phyloP scores from a whole-genome alignment of 208 protist genomes.

The Blechomonas ayalai region DNA sequence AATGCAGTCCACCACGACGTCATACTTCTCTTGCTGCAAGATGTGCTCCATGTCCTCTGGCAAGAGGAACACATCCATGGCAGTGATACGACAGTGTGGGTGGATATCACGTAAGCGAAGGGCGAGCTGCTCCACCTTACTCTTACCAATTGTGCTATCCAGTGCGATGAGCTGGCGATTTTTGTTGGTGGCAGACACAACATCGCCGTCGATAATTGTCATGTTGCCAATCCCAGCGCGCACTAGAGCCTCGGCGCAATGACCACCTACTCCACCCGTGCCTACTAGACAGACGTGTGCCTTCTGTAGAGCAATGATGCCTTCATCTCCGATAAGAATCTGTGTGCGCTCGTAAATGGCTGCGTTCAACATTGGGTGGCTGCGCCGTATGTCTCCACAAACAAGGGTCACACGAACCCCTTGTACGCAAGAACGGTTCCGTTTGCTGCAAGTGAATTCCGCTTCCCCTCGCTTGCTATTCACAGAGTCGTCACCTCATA shows the following conservation, averaged over 20 bases:
- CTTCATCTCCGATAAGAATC: conserved; percentile 73
- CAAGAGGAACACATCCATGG: conserved; percentile 56
- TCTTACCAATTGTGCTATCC: conserved; percentile 79
- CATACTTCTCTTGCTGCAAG: conserved; percentile 60
- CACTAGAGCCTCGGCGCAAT: conserved; percentile 82
- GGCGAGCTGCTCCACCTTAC: conserved; percentile 77
- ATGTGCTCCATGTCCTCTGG: conserved; percentile 68
- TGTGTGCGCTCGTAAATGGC: conserved; percentile 81
- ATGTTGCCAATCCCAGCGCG: conserved; percentile 82
- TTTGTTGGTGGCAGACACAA: conserved; percentile 83
- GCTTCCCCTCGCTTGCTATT: no score
- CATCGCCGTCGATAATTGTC: conserved; percentile 86
- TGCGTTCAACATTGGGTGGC: conserved; percentile 50
- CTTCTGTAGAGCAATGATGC: conserved; percentile 43
- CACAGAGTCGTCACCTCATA: no score
- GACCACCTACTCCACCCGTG: conserved; percentile 81
- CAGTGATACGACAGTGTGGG: conserved; percentile 51
- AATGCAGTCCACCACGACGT: conserved; percentile 89
- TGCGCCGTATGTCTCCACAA: no score
- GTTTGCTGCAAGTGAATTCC: no score
- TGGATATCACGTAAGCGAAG: conserved; percentile 77
- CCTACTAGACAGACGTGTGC: conserved; percentile 79
- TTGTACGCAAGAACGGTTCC: no score
- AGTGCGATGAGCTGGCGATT: conserved; percentile 89
- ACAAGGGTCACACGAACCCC: no score